Evolutionary conservation across 306 rosid species (phyloP), one percentile per base, ranked within the genome.

Genomic region (Prunus fruticosa): DNA sequence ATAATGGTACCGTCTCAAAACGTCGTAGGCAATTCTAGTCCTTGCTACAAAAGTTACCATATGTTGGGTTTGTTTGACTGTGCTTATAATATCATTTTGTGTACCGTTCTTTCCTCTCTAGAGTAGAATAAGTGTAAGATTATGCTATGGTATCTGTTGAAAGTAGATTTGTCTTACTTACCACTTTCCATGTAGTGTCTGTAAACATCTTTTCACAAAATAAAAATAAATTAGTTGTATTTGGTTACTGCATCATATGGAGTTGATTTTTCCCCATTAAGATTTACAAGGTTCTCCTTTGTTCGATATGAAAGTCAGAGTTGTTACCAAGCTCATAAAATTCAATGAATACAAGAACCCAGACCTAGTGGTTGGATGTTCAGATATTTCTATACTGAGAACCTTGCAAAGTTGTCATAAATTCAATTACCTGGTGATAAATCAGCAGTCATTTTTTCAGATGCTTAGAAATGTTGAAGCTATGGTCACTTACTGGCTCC

Each of bases 1-100:
- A 49, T 69, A 83, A 78, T 28, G 73, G 78, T 64, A 23, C 60
- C 13, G 58, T 73, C 63, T 81, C 77, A 3, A 89, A 89, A 75
- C 73, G 82, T 12, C 61, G 54, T 74, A 86, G 93, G 80, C 88
- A 79, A 41, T 80, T 81, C 43, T 87, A 77, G 84, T 74, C 63
- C 71, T 58, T 46, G 30, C 64, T 22, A 11, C 43, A 10, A 58
- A 12, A 53, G 72, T 80, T 63, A 67, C 68, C 2, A 3, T 8
- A 2, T 52, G 71, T 12, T 19, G 56, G 67, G 67, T 83, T 69
- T 69, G 64, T 46, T 51, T 30, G 54, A 11, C 46, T 47, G 63
- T 67, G 52, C 25, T 20, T 62, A 18, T 70, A 19, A 64, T 27
- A 10, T 78, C 34, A 28, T 61, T 34, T 34, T 53, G 46, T 61